Conservation (phyloP, 176 grass and related monocot genomes). For the Carex myosuroides region DNA sequence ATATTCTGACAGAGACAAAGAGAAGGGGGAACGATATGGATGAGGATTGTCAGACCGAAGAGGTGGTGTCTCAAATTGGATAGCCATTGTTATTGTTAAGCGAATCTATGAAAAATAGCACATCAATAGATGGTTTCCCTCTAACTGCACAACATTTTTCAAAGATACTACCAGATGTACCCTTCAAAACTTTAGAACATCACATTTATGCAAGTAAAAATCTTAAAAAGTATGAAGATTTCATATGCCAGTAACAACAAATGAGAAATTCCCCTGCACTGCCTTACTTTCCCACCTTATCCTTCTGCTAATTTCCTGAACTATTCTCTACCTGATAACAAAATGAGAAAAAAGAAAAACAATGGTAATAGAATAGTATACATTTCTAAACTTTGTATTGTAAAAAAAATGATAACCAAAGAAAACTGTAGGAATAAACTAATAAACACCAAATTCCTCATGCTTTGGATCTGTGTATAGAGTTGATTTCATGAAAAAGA, state of each 20-base stretch:
- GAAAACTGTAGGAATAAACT: not conserved
- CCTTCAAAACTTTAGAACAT: not conserved
- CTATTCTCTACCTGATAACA: not conserved
- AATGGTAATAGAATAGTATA: not conserved
- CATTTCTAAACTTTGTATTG: not conserved
- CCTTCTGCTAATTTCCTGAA: not conserved
- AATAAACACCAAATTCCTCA: not conserved
- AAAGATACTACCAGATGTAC: not conserved
- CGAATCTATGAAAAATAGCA: too few species aligned
- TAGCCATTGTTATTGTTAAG: too few species aligned
- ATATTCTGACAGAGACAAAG: too few species aligned
- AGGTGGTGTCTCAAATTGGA: too few species aligned
- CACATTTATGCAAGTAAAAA: not conserved
- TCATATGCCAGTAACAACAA: not conserved
- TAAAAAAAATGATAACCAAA: not conserved
- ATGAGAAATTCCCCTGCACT: not conserved
- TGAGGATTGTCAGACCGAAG: too few species aligned
- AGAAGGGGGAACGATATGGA: too few species aligned
- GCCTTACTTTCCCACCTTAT: not conserved
- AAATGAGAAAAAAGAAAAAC: not conserved
- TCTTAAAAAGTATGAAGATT: not conserved
- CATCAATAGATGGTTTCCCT: conserved; percentile 1
- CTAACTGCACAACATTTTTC: conserved; percentile 46
- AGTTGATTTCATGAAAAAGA: not conserved
- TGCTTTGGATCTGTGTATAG: not conserved